phyloP scores from a whole-genome alignment of 2,329 filamentous ascomycete species.

The Fusarium haematococcum region DNA sequence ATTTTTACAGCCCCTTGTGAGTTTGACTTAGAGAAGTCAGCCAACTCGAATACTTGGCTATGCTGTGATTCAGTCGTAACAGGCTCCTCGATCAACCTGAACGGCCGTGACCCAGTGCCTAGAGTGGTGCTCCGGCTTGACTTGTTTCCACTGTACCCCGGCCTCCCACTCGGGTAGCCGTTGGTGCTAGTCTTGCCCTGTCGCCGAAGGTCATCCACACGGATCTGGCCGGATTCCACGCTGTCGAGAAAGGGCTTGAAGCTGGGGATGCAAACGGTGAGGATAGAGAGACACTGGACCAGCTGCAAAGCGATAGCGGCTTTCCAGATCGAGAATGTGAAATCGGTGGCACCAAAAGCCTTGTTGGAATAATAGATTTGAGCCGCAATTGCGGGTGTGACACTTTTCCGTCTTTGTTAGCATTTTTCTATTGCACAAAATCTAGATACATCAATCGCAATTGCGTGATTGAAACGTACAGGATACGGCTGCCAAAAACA shows the following conservation, averaged over 20 bases:
- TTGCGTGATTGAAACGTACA: conserved; percentile 33
- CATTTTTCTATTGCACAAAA: background rate
- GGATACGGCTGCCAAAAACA: conserved; percentile 47
- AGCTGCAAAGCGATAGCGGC: conserved; percentile 38
- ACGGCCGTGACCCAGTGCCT: conserved; percentile 20
- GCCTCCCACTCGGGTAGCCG: conserved; percentile 33
- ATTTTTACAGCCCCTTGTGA: background rate
- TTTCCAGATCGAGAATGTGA: conserved; percentile 41
- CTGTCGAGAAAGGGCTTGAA: conserved; percentile 47
- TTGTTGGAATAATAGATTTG: conserved; percentile 43
- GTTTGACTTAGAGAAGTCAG: conserved; percentile 8
- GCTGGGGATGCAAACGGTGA: conserved; percentile 44
- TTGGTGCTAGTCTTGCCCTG: conserved; percentile 42
- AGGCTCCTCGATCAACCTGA: conserved; percentile 1
- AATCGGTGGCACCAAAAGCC: conserved; percentile 37
- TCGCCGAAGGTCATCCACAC: conserved; percentile 42
- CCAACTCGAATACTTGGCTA: conserved; percentile 32
- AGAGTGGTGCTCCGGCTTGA: conserved; percentile 27
- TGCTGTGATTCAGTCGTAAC: conserved; percentile 7
- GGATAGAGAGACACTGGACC: conserved; percentile 44
- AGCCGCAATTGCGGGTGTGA: conserved; percentile 42
- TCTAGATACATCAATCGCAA: background rate
- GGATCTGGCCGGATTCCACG: conserved; percentile 44
- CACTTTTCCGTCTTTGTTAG: conserved; percentile 26
- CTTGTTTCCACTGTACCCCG: conserved; percentile 39